Percentiles rank a stretch among this genome's conserved stretches.
phyloP scores from a whole-genome alignment of 306 rosid genomes.

The Lathyrus aphaca region DNA sequence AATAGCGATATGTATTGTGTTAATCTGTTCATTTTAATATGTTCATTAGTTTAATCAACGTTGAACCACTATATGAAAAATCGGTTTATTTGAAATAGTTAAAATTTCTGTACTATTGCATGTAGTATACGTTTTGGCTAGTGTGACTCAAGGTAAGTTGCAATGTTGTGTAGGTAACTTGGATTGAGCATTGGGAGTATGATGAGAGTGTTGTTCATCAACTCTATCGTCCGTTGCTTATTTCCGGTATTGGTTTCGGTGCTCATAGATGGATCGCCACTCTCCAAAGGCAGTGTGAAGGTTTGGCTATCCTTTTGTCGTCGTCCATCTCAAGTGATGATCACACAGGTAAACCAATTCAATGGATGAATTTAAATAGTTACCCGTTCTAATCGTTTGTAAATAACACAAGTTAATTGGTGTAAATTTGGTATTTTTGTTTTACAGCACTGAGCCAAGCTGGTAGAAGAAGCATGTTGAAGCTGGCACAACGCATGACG shows the following conservation, averaged over 20 bases:
- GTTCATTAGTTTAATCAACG: no score
- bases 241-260: slow-evolving; percentile 76
- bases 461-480: slow-evolving; percentile 79
- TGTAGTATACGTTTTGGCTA: neutral
- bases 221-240: slow-evolving; percentile 62
- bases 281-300: slow-evolving; percentile 87
- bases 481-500: slow-evolving; percentile 88
- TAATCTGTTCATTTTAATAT: slow-evolving; percentile 48
- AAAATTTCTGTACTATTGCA: neutral
- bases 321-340: slow-evolving; percentile 63
- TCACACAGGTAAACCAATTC: slow-evolving; percentile 37
- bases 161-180: slow-evolving; percentile 70
- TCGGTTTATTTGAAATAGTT: neutral
- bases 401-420: neutral
- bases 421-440: slow-evolving; percentile 30
- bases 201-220: slow-evolving; percentile 71
- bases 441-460: slow-evolving; percentile 53
- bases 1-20: slow-evolving; percentile 45
- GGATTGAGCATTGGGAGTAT: slow-evolving; percentile 88
- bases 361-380: neutral
- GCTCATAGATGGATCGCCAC: slow-evolving; percentile 92
- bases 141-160: slow-evolving; percentile 1
- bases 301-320: slow-evolving; percentile 69
- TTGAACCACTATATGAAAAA: no score
- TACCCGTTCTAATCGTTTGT: slow-evolving; percentile 2